These are phyloP conservation scores for Phytopythium oedochilum DNA, from an alignment of 352 stramenopile species.

Conservation along the genomic window DNA sequence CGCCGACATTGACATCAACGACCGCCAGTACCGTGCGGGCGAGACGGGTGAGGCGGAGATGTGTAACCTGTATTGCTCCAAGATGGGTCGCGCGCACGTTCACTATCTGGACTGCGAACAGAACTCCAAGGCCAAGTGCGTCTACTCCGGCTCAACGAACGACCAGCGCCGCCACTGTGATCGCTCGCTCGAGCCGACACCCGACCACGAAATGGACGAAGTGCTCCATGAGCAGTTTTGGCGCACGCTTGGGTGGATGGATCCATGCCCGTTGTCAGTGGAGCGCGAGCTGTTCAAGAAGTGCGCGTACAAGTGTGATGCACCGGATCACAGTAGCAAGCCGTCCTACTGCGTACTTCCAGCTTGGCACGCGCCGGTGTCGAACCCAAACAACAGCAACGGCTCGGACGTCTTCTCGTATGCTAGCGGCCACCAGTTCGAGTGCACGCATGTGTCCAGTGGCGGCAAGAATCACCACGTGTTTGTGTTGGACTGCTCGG, in stretches of 20 bases:
- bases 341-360: conserved; percentile 56
- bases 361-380: conserved; percentile 50
- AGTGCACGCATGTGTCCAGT: conserved; percentile 53
- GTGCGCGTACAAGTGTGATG: conserved; percentile 70
- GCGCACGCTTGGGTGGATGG: conserved; percentile 70
- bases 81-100: conserved; percentile 72
- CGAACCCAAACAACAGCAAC: conserved; percentile 6
- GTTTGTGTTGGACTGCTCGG: conserved; percentile 77
- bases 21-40: conserved; percentile 65
- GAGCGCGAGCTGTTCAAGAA: conserved; percentile 64
- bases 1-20: conserved; percentile 57
- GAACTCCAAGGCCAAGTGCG: conserved; percentile 20
- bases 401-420: conserved; percentile 41
- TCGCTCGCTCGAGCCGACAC: conserved; percentile 44
- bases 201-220: conserved; percentile 52
- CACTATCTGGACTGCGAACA: conserved; percentile 73
- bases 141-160: conserved; percentile 36
- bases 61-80: conserved; percentile 78
- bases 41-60: conserved; percentile 71
- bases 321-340: conserved; percentile 52
- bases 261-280: conserved; percentile 50
- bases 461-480: conserved; percentile 66
- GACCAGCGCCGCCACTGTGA: conserved; percentile 74
- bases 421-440: conserved; percentile 65
- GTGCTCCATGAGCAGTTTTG: conserved; percentile 75